A percentile compares a stretch with the other conserved stretches of the same genome.
Conservation (phyloP, 176 grass and related monocot genomes). For the Echinochloa phyllopogon region DNA sequence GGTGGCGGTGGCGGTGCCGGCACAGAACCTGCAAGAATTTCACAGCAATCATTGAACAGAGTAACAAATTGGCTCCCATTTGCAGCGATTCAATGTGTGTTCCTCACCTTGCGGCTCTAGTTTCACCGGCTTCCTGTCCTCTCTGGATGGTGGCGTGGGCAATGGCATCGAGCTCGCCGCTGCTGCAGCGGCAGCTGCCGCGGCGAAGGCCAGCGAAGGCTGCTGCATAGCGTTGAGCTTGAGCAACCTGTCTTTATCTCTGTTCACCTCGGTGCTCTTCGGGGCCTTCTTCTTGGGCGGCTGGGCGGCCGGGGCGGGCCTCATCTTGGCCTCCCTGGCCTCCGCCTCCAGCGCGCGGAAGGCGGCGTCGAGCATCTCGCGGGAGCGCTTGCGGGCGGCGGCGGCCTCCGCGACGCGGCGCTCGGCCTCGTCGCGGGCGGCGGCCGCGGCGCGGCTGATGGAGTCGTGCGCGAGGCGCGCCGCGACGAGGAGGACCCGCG, state of each 20-base stretch:
- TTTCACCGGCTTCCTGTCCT: constrained; percentile 40
- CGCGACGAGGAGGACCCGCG: constrained; percentile 72
- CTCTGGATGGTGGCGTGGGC: constrained; percentile 12
- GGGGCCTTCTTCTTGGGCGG: constrained; percentile 53
- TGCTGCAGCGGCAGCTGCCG: constrained; percentile 18
- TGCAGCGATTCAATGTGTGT: neutral
- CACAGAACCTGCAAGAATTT: constrained; percentile 33
- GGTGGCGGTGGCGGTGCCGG: too few relatives aligned
- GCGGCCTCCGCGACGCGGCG: constrained; percentile 68
- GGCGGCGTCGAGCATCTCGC: constrained; percentile 67
- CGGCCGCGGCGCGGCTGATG: constrained; percentile 52
- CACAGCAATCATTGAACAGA: constrained; percentile 21
- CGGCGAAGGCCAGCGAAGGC: constrained; percentile 48
- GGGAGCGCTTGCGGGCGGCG: constrained; percentile 59
- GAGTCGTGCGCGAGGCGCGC: constrained; percentile 64
- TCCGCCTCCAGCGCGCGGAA: constrained; percentile 53
- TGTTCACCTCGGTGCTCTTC: constrained; percentile 39
- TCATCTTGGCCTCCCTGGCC: constrained; percentile 41
- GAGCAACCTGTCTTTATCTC: constrained; percentile 56
- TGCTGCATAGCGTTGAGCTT: constrained; percentile 52
- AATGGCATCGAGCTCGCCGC: constrained; percentile 40
- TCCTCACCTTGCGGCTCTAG: constrained; percentile 41
- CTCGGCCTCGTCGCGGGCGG: constrained; percentile 63
- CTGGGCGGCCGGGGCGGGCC: neutral
- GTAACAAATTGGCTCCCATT: neutral